These are phyloP conservation scores for Bocquillonia castaneifolia DNA, from an alignment of 441 rosid genomes.

Conservation along the genomic window DNA sequence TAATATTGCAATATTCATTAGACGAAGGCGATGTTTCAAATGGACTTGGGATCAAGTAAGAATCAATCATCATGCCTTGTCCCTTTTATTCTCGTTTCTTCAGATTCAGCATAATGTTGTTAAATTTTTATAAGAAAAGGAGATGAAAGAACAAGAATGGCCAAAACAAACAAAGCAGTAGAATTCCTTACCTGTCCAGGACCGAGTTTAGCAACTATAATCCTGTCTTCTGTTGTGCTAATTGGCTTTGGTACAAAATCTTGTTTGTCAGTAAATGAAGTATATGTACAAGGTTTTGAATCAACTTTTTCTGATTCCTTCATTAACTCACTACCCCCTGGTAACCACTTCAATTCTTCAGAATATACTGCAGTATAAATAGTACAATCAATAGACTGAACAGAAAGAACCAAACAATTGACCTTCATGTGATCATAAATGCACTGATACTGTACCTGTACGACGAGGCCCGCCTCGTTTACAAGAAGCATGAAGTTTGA, in stretches of 20 bases:
- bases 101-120: not conserved
- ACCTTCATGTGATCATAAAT: not conserved
- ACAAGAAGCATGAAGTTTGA: constrained; percentile 78
- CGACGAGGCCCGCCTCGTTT: constrained; percentile 42
- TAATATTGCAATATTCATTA: not conserved
- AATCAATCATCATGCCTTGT: not conserved
- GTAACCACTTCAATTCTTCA: constrained; percentile 68
- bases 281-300: constrained; percentile 62
- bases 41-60: not conserved
- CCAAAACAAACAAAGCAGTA: not conserved
- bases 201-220: constrained; percentile 75
- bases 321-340: constrained; percentile 71
- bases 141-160: not conserved
- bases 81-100: not conserved
- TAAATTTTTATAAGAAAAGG: not conserved
- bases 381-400: constrained; percentile 16
- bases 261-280: constrained; percentile 72
- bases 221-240: constrained; percentile 37
- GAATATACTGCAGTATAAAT: constrained; percentile 52
- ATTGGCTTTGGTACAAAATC: constrained; percentile 58
- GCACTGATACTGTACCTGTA: constrained; percentile 45
- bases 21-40: not conserved
- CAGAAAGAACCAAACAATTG: constrained; percentile 1
- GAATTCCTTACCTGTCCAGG: constrained; percentile 62
- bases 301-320: constrained; percentile 49